phyloP scores from a whole-genome alignment of 139 green algal species.

The Tetraselmis striata region DNA sequence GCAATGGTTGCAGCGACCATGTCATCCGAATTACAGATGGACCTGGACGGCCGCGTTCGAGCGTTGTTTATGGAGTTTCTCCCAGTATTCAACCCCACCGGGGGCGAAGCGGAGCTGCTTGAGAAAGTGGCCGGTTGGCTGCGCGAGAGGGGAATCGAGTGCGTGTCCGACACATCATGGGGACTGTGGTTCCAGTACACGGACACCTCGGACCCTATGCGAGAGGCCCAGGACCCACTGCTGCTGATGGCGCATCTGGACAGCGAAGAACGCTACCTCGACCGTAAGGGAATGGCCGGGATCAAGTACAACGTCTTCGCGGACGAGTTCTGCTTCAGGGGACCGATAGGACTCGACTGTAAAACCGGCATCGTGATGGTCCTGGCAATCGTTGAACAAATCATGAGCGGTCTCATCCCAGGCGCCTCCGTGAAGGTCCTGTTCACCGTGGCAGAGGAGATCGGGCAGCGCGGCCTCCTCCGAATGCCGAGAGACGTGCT shows the following conservation, averaged over 20 bases:
- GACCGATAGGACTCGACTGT: neutral
- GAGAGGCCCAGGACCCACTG: neutral
- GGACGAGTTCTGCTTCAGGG: neutral
- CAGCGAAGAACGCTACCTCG: neutral
- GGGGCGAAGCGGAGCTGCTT: neutral
- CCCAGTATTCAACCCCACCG: neutral
- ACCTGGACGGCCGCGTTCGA: neutral
- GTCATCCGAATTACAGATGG: too few relatives aligned
- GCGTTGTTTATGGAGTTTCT: neutral
- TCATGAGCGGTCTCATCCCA: neutral
- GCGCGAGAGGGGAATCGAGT: neutral
- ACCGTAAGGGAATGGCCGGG: neutral
- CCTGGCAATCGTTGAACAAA: neutral
- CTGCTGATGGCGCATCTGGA: neutral
- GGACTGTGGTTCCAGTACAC: neutral
- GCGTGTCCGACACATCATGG: neutral
- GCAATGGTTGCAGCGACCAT: too few relatives aligned
- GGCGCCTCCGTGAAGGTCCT: neutral
- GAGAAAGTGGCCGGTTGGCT: neutral
- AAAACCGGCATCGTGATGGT: neutral
- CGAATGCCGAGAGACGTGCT: neutral
- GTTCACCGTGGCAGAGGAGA: neutral
- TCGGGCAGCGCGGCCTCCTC: neutral
- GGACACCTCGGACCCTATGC: neutral
- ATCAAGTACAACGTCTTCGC: neutral